Conservation (phyloP, 805 yeast species). For the Cyberlindnera galapagoensis region DNA sequence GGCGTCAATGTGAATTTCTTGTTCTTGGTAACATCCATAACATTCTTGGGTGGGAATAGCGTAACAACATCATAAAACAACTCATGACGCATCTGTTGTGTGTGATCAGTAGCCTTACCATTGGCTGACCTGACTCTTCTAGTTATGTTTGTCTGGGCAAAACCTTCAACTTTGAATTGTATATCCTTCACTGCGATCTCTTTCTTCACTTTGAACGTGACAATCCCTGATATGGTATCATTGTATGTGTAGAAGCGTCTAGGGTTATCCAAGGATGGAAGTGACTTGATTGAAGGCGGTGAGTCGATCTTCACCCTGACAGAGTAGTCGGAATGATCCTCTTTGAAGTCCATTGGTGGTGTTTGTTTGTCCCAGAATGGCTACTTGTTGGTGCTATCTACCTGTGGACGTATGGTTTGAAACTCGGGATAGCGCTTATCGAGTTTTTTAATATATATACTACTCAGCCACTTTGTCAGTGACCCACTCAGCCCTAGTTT, state of each 20-base stretch:
- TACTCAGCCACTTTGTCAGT: too few relatives aligned
- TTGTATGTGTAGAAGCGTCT: slow-evolving; percentile 10
- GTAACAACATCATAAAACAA: slow-evolving; percentile 42
- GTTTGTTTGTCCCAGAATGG: too few relatives aligned
- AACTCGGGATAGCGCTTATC: too few relatives aligned
- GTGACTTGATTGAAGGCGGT: not conserved
- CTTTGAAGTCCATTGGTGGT: slow-evolving; percentile 1
- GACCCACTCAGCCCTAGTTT: too few relatives aligned
- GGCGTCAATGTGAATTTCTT: slow-evolving; percentile 29
- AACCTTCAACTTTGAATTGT: slow-evolving; percentile 48
- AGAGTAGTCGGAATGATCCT: slow-evolving; percentile 1
- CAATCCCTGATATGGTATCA: slow-evolving; percentile 16
- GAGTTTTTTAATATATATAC: too few relatives aligned
- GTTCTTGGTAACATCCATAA: slow-evolving; percentile 35
- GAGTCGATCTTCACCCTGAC: not conserved
- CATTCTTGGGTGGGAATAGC: slow-evolving; percentile 47
- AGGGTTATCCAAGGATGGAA: not conserved
- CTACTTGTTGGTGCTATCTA: too few relatives aligned
- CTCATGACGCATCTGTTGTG: slow-evolving; percentile 27
- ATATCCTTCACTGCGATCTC: slow-evolving; percentile 40
- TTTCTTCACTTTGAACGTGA: slow-evolving; percentile 8
- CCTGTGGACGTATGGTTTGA: too few relatives aligned
- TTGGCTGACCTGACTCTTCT: slow-evolving; percentile 5
- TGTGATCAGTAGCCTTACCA: slow-evolving; percentile 5
- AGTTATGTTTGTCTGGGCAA: slow-evolving; percentile 34